Conservation (phyloP, 208 protist species). For the Borovskyia barvae region DNA sequence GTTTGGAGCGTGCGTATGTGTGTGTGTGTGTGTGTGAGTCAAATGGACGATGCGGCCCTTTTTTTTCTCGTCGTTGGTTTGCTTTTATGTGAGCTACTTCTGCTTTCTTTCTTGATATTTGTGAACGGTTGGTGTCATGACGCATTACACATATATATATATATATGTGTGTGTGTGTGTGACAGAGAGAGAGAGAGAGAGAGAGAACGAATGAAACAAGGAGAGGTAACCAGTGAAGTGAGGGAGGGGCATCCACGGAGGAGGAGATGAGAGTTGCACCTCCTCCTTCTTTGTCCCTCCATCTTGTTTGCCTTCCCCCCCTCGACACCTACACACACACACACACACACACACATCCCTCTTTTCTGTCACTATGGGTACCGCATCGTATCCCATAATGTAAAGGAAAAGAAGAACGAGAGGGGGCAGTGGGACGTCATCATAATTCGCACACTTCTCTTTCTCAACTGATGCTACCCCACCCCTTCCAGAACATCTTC, state of each 20-base stretch:
- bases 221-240: neutral
- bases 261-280: neutral
- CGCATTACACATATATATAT: neutral
- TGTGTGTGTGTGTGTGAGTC: too few species aligned
- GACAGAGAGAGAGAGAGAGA: neutral
- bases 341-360: too few species aligned
- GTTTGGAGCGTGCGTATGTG: too few species aligned
- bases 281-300: neutral
- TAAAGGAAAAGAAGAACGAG: too few species aligned
- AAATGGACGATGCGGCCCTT: too few species aligned
- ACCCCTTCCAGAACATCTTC: too few species aligned
- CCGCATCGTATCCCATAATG: too few species aligned
- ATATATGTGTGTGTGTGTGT: constrained; percentile 2
- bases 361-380: too few species aligned
- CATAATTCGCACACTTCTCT: too few species aligned
- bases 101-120: neutral
- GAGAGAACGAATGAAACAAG: neutral
- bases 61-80: too few species aligned
- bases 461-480: too few species aligned
- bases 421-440: too few species aligned
- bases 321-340: neutral
- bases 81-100: neutral
- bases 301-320: neutral
- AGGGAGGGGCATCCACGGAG: neutral
- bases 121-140: neutral